Base-by-base conservation (phyloP, 2,329 filamentous ascomycete genomes). In the Cercospora sp. region DNA sequence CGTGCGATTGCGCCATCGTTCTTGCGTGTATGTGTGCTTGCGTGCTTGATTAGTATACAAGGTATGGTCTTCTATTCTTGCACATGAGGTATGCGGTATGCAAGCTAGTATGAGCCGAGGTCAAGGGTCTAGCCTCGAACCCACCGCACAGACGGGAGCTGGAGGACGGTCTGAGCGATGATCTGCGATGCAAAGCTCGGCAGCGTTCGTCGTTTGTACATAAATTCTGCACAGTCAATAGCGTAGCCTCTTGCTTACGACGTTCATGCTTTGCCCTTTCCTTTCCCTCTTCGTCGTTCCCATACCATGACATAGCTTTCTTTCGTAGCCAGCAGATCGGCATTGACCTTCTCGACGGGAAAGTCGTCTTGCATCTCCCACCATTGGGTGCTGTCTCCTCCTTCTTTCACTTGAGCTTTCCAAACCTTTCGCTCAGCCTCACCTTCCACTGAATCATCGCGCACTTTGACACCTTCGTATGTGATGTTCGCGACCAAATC, bases 291-390 rank as follows among this genome's bases (percentile, higher is more conserved):
- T 80, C 93, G 87, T 79, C 91, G 86, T 83, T 98, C 95, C 95
- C 95, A 98, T 55, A 99, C 88, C 87, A 98, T 96, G 67, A 98
- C 81, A 83, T 98, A 98, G 65, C 91, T 91, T 85, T 99, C 95
- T 63, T 94, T 93, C 0, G 96, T 90, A 76, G 97, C 96, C 72
- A 99, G 79, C 74, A 96, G 86, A 83, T 99, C 94, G 70, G 88
- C 91, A 80, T 94, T 91, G 20, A 95, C 91, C 80, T 90, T 90
- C 77, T 97, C 92, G 6, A 99, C 94, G 9, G 62, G 62, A 78
- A 91, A 97, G 72, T 99, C 79, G 82, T 99, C 95, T 82, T 99
- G 95, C 65, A 94, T 90, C 67, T 96, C 91, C 63, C 96, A 87
- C 95, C 95, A 99, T 78, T 96, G 91, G 36, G 91, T 90, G 23